These are phyloP conservation scores for Sugiyamaella floridensis DNA, from an alignment of 805 yeast species.

Conservation along the genomic window DNA sequence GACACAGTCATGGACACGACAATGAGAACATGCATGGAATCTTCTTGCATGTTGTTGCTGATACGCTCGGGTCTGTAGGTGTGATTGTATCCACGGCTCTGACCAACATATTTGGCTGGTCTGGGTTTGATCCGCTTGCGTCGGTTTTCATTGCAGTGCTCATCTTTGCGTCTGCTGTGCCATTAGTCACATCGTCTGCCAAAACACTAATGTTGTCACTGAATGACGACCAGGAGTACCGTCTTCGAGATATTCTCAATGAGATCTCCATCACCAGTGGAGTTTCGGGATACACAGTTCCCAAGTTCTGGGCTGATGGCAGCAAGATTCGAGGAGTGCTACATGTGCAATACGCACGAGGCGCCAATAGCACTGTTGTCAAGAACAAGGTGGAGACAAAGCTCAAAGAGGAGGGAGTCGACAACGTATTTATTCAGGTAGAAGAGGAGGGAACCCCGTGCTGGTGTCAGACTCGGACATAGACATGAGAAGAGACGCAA, in stretches of 20 bases:
- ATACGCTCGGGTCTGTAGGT: constrained; percentile 93
- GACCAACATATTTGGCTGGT: constrained; percentile 62
- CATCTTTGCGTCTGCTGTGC: constrained; percentile 75
- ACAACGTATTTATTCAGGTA: constrained; percentile 56
- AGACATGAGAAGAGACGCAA: not conserved
- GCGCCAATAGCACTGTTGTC: constrained; percentile 56
- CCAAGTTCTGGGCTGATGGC: constrained; percentile 80
- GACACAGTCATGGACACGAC: constrained; percentile 33
- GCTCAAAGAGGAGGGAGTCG: constrained; percentile 44
- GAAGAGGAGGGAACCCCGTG: constrained; percentile 58
- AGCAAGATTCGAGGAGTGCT: constrained; percentile 61
- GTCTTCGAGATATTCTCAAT: constrained; percentile 55
- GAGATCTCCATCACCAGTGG: constrained; percentile 70
- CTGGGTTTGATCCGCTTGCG: constrained; percentile 87
- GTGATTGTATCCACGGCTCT: constrained; percentile 86
- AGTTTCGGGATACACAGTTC: constrained; percentile 76
- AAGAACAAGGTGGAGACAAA: constrained; percentile 53
- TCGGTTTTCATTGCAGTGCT: constrained; percentile 79
- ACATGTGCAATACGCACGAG: constrained; percentile 65
- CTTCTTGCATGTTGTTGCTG: constrained; percentile 88
- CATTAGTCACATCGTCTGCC: constrained; percentile 76
- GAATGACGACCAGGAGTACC: constrained; percentile 50
- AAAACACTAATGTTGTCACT: constrained; percentile 61
- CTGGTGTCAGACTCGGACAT: constrained; percentile 45
- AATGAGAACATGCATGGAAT: constrained; percentile 87